These are phyloP conservation scores for Ceratocystis alfenasii DNA, from an alignment of 2,329 filamentous ascomycete species.

Conservation along the genomic window DNA sequence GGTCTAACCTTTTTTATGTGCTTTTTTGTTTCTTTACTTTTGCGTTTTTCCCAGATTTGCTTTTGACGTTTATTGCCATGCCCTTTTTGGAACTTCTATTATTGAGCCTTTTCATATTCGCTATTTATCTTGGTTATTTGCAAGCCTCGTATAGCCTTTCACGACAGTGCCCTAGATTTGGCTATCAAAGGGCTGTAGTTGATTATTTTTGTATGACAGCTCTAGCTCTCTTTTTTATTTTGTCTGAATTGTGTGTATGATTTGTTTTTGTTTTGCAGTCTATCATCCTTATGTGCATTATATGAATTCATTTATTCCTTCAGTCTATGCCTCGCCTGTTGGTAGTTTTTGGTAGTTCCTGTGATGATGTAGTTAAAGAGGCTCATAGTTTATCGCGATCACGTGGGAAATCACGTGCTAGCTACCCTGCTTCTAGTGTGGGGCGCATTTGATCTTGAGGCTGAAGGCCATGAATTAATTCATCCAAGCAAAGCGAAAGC, in stretches of 20 bases:
- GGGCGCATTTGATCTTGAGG: neutral
- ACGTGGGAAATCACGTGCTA: no score
- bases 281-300: neutral
- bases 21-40: constrained; percentile 13
- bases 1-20: neutral
- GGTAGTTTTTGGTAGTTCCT: neutral
- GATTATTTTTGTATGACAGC: neutral
- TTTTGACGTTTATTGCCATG: constrained; percentile 5
- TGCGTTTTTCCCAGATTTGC: constrained; percentile 17
- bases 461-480: neutral
- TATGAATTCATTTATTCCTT: neutral
- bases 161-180: no score
- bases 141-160: neutral
- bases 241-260: neutral
- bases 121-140: neutral
- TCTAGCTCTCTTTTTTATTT: neutral
- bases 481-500: neutral
- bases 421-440: neutral
- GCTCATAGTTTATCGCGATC: no score
- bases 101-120: no score
- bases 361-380: neutral
- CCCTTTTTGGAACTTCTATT: neutral
- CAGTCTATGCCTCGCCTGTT: neutral
- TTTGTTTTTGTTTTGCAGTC: neutral
- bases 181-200: neutral